Evolutionary conservation across 805 yeast genomes (phyloP).

Genomic region (Saccharomycopsis malanga): DNA sequence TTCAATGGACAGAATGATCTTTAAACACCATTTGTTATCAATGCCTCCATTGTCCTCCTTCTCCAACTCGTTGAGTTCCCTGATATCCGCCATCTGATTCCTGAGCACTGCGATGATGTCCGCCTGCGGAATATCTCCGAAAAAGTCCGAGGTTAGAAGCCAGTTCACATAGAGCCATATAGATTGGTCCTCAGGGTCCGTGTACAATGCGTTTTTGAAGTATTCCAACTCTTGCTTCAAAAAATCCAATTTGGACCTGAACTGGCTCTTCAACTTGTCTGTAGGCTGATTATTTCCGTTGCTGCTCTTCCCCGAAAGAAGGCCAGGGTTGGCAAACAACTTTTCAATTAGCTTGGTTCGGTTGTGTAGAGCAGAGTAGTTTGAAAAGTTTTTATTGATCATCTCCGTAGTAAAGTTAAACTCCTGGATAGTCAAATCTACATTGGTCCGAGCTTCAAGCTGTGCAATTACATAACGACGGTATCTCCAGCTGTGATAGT

Average conservation of each 20-base stretch:
- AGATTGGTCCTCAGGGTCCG: conserved; percentile 92
- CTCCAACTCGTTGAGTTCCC: conserved; percentile 68
- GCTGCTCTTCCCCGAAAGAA: too few species aligned
- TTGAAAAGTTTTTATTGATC: conserved; percentile 79
- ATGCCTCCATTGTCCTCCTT: conserved; percentile 51
- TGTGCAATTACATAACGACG: conserved; percentile 59
- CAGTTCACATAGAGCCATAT: conserved; percentile 87
- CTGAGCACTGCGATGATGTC: conserved; percentile 26
- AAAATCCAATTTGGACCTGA: conserved; percentile 31
- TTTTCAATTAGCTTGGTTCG: conserved; percentile 61
- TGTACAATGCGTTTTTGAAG: conserved; percentile 76
- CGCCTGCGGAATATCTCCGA: conserved; percentile 31
- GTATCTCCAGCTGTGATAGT: conserved; percentile 95
- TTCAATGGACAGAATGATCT: conserved; percentile 46
- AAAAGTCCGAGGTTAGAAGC: conserved; percentile 47
- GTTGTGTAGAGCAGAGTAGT: conserved; percentile 95
- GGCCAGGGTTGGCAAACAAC: conserved; percentile 33
- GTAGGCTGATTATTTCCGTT: background rate
- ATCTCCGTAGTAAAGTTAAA: conserved; percentile 69
- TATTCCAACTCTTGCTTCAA: conserved; percentile 55
- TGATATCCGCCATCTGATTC: conserved; percentile 33
- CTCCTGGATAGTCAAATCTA: conserved; percentile 41
- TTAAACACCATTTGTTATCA: conserved; percentile 73
- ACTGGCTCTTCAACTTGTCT: conserved; percentile 11
- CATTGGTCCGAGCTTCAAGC: conserved; percentile 26